Evolutionary conservation across 1,284 basidiomycete genomes (phyloP).

Genomic region (Rhodotorula glutinis): DNA sequence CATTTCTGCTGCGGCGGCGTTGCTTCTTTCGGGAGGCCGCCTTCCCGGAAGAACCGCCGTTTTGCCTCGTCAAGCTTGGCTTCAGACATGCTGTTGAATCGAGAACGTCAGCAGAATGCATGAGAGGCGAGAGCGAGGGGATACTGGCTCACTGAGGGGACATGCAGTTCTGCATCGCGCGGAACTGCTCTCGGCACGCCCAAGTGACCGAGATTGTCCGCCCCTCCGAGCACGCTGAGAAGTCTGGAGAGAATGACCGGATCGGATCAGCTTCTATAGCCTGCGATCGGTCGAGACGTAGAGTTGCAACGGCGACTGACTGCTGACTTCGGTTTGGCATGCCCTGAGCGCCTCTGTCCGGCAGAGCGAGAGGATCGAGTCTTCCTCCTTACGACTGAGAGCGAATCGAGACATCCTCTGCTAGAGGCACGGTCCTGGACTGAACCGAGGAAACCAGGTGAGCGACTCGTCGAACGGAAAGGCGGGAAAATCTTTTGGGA

Average conservation of each 20-base stretch:
- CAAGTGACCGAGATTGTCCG: conserved; percentile 41
- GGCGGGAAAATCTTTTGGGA: too few species aligned
- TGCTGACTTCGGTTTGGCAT: conserved; percentile 36
- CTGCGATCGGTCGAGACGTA: neutral
- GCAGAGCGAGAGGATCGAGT: conserved; percentile 38
- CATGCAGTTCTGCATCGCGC: conserved; percentile 43
- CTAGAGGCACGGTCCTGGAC: too few species aligned
- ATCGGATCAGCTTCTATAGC: neutral
- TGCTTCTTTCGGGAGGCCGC: conserved; percentile 4
- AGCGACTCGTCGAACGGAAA: too few species aligned
- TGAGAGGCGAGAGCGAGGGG: neutral
- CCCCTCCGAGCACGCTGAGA: conserved; percentile 41
- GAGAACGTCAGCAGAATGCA: neutral
- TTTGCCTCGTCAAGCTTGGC: conserved; percentile 39
- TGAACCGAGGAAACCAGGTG: too few species aligned
- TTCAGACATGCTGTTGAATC: conserved; percentile 40
- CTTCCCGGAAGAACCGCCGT: conserved; percentile 31
- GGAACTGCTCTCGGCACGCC: conserved; percentile 40
- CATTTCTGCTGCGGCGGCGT: neutral
- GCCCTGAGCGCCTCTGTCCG: conserved; percentile 36
- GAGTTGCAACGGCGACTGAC: conserved; percentile 16
- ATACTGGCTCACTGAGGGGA: conserved; percentile 30
- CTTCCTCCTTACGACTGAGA: conserved; percentile 40
- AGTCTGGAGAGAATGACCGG: conserved; percentile 17
- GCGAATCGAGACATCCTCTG: conserved; percentile 30